Base-by-base conservation (phyloP, 768 basidiomycete genomes). In the Coprinellus aureogranulatus region DNA sequence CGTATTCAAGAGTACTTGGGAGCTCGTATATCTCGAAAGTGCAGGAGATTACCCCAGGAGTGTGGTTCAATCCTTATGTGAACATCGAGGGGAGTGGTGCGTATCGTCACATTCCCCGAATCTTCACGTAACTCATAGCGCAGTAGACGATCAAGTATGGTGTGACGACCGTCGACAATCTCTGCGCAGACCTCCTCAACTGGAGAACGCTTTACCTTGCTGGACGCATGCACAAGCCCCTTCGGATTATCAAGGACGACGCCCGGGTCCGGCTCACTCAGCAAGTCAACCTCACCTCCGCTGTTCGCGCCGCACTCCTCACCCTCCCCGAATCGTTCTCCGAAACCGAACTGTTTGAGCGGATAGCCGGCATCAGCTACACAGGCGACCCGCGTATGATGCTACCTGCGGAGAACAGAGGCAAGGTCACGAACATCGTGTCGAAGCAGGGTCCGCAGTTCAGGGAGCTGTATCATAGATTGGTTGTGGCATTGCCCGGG, bases 21-120 rank as follows among this genome's bases (percentile, higher is more conserved):
- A 88, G 87, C 9, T 81, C 81, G 28, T 92, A 92, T 68, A 87
- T 98, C n/a, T 81, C 88, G 18, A 81, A 77, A 53, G 73, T 95
- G 50, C 87, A 97, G 73, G 86, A 82, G 22, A 54, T 90, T 2
- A 79, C 77, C 3, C 95, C 97, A 0, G 93, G 94, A 4, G 83
- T 98, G 22, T 99, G 97, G 97, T 99, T 96, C 72, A 97, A 97
- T 64, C 85, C 96, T 0, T 91, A 87, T 72, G 87, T 95, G 28
- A 84, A 87, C 5, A 85, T 95, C 72, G 81, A 85, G 53, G n/a
- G 93, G 89, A 51, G 87, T 89, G 65, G 93, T 97, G 71, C 71
- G 92, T 82, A 26, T 34, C 34, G 34, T 55, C 51, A 61, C 53
- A 39, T 40, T 26, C 39, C 18, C 23, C 54, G 48, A 31, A 39